Evolutionary conservation across 805 yeast genomes (phyloP).

Genomic region (Ogataea methylovora): DNA sequence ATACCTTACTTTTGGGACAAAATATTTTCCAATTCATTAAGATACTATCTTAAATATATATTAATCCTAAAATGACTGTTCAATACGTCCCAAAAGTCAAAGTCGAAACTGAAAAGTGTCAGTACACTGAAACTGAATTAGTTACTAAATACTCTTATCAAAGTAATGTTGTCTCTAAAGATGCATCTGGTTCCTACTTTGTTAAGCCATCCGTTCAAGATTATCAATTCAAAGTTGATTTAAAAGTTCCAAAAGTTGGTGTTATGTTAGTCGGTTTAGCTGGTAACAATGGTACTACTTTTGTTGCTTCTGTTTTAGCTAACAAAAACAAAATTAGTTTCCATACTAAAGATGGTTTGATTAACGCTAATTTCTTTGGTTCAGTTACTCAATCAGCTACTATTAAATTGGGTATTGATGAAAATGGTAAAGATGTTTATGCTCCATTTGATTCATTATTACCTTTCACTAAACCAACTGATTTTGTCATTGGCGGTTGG

Average conservation of each 20-base stretch:
- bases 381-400: conserved; percentile 93
- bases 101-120: conserved; percentile 48
- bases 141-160: conserved; percentile 63
- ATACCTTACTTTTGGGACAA: not conserved
- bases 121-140: conserved; percentile 42
- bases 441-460: conserved; percentile 87
- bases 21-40: no score
- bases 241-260: conserved; percentile 79
- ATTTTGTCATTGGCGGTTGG: conserved; percentile 90
- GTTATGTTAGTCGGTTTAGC: conserved; percentile 89
- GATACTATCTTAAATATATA: not conserved
- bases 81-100: conserved; percentile 35
- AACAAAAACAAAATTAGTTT: conserved; percentile 73
- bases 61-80: conserved; percentile 17
- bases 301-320: conserved; percentile 78
- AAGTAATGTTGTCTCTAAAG: conserved; percentile 61
- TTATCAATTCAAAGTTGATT: conserved; percentile 81
- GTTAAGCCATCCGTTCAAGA: conserved; percentile 69
- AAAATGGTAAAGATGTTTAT: conserved; percentile 74
- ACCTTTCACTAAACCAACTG: conserved; percentile 87
- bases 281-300: conserved; percentile 93
- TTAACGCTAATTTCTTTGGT: conserved; percentile 76
- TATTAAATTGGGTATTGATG: conserved; percentile 81
- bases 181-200: conserved; percentile 39
- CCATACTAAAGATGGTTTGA: conserved; percentile 73